phyloP scores from a whole-genome alignment of 2,329 filamentous ascomycete genomes.

The Ophiosphaerella korrae region DNA sequence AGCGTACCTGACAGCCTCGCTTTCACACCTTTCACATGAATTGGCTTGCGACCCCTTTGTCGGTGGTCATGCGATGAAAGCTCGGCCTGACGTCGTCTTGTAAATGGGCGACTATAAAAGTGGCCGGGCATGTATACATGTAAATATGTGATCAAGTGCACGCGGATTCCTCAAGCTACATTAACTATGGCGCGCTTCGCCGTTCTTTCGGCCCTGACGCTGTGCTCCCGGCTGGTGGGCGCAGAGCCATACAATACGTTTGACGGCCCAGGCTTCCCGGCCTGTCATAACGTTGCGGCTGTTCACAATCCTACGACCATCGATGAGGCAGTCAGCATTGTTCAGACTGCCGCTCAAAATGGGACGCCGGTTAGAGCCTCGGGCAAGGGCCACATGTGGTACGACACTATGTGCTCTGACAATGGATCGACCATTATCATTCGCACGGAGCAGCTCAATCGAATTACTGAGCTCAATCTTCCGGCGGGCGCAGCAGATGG shows the following conservation, averaged over 20 bases:
- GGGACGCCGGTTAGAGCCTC: conserved; percentile 54
- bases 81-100: no score
- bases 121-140: neutral
- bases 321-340: conserved; percentile 51
- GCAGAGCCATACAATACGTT: conserved; percentile 53
- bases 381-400: conserved; percentile 60
- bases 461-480: conserved; percentile 54
- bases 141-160: neutral
- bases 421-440: conserved; percentile 55
- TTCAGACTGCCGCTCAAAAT: conserved; percentile 48
- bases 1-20: no score
- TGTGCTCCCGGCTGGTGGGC: neutral
- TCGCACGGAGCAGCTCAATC: conserved; percentile 53
- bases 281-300: conserved; percentile 49
- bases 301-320: conserved; percentile 55
- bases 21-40: no score
- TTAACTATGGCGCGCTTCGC: conserved; percentile 1
- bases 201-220: neutral
- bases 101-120: neutral
- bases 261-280: conserved; percentile 56
- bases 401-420: conserved; percentile 60
- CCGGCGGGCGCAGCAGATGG: conserved; percentile 38
- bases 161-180: neutral
- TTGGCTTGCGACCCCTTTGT: no score
- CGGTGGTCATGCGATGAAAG: no score